Evolutionary conservation across 495 filamentous ascomycete species (phyloP), one percentile per base, ranked within the genome.

Genomic region (Niebla homalea): DNA sequence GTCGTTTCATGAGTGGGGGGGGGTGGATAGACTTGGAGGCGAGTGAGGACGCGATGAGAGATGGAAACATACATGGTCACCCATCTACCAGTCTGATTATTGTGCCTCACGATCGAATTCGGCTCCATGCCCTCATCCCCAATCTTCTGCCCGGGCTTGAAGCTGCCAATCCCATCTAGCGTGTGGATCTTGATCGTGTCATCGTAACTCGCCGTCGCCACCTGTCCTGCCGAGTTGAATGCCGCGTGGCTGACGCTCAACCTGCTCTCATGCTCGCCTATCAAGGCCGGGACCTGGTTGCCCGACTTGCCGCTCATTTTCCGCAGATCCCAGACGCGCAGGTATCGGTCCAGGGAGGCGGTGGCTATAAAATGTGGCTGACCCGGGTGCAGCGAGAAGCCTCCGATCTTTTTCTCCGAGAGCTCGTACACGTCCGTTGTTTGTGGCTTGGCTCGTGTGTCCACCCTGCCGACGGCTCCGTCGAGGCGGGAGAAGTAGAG

Each of bases 371-470:
- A 78, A 63, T 97, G 81, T 0, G 87, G 78, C 0, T 84, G 70
- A 0, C 75, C 63, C 0, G 93, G 92, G 54, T 90, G 79, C 3
- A 95, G 60, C 1, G 79, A 82, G 68, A 96, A 95, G 1, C 92
- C 92, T 21, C 93, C 93, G 46, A 98, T 96, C 60, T 98, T 98
- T 65, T 92, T 90, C 46, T 94, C 87, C 0, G 81, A 83, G 10
- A 98, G 67, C n/a, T 77, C 69, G 74, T 83, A 89, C 6, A 80
- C 68, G 3, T 88, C 77, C 1, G 66, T 64, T 12, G 54, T 55
- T 55, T 10, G 75, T 0, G 62, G 43, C 19, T 78, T 71, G 5
- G 76, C 70, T 15, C 89, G 80, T 46, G 82, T 74, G 52, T 97
- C 90, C 58, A 85, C 75, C 6, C 84, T 77, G 1, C 88, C 89